Base-by-base conservation (phyloP, 2,329 filamentous ascomycete species). In the Ophiostoma perfectum region DNA sequence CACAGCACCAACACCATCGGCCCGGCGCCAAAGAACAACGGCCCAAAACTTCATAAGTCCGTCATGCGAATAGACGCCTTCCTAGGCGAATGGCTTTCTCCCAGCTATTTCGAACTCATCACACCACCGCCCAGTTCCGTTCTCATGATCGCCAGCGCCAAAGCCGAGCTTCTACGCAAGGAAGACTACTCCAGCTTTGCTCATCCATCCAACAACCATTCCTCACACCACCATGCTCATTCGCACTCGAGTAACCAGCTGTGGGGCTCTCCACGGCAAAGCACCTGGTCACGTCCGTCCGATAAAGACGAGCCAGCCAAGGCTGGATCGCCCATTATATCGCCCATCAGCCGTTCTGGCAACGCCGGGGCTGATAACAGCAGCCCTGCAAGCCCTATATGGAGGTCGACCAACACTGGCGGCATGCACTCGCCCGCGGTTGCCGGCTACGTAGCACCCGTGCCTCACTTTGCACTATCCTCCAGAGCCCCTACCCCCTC, bases 71-170 rank as follows among this genome's bases (percentile, higher is more conserved):
- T 99, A 5, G 95, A 99, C 78, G 90, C 93, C 0, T 97, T 96
- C 75, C 83, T 99, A 0, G 94, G 95, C 65, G 95, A 99, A 81
- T 99, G 95, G 95, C 83, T 98, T 42, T 91, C 90, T 1, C 92
- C 93, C 0, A 90, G 93, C 75, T 99, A 99, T 77, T 99, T 94
- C 75, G 93, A 97, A 71, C 85, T 90, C 66, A 97, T 97, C 72
- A 94, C 91, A 0, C 91, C 93, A 3, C 95, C 95, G 11, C 95
- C 95, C 0, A 87, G 88, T 60, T 94, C 92, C 3, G 86, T 89
- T 4, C 85, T 95, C 79, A 96, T 99, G 92, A 83, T 98, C 2
- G 90, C 91, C 39, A 87, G 87, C 55, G 94, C 95, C 42, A 98
- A 97, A 78, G 91, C 91, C 8, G 92, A 96, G 74, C 81, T 99